Evolutionary conservation across 192 early-diverging fungal species (phyloP).

Genomic region (Phycomyces blakesleeanus): DNA sequence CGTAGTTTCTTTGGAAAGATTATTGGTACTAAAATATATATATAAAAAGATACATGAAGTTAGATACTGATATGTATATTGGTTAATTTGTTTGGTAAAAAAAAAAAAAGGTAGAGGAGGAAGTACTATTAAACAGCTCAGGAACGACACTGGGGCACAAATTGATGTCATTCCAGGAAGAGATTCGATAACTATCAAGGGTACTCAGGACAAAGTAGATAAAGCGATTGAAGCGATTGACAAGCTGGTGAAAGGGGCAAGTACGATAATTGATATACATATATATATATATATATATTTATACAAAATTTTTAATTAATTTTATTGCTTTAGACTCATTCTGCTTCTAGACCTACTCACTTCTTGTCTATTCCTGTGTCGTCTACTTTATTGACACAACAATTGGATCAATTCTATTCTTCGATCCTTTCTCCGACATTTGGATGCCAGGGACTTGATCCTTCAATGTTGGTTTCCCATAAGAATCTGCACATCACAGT

Average conservation of each 20-base stretch:
- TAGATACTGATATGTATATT: no score
- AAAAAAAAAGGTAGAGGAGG: conserved; percentile 31
- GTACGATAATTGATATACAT: background rate
- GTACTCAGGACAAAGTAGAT: conserved; percentile 27
- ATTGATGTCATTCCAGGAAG: conserved; percentile 23
- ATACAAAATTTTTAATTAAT: no score
- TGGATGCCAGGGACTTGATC: conserved; percentile 6
- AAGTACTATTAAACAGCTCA: conserved; percentile 26
- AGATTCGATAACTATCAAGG: conserved; percentile 28
- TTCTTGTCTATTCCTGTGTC: conserved; percentile 21
- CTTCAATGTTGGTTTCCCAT: conserved; percentile 12
- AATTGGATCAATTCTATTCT: conserved; percentile 23
- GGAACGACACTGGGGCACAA: conserved; percentile 25
- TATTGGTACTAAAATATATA: no score
- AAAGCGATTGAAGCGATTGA: conserved; percentile 22
- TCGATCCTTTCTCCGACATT: conserved; percentile 10
- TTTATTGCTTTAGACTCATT: conserved; percentile 4
- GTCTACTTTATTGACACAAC: conserved; percentile 5
- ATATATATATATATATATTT: background rate
- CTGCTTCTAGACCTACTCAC: conserved; percentile 20
- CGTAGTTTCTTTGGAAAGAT: conserved; percentile 14
- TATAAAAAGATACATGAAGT: no score
- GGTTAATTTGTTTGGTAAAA: no score
- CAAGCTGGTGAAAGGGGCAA: conserved; percentile 12
- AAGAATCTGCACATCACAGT: conserved; percentile 28